These are phyloP conservation scores for Papilionanthe hybrid DNA, from an alignment of 116 monocot genomes.

Conservation along the genomic window DNA sequence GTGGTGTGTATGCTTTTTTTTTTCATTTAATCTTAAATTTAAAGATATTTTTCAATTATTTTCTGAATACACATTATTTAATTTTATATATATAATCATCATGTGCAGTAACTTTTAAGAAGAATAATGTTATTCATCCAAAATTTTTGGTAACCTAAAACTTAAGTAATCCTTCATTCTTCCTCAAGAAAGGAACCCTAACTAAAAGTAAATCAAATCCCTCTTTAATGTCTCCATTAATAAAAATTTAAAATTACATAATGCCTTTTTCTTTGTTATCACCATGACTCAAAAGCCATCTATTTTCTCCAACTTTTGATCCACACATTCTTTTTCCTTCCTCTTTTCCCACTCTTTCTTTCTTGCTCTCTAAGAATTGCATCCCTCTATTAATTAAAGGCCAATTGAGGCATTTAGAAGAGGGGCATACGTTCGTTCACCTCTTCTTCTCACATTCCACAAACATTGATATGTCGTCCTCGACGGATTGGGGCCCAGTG, in stretches of 20 bases:
- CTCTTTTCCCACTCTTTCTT: slow-evolving; percentile 5
- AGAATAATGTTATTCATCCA: too few relatives aligned
- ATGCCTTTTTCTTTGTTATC: background rate
- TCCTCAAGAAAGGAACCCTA: background rate
- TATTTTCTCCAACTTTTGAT: background rate
- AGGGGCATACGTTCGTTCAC: background rate
- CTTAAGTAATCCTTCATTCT: background rate
- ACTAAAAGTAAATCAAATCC: background rate
- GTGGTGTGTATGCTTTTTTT: too few relatives aligned
- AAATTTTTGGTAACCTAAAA: too few relatives aligned
- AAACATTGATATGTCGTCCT: slow-evolving; percentile 9
- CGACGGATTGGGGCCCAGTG: slow-evolving; percentile 63
- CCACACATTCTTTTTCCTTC: background rate
- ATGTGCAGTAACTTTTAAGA: too few relatives aligned
- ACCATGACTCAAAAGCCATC: background rate
- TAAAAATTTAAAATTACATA: background rate
- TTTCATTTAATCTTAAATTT: too few relatives aligned
- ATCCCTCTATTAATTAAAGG: background rate
- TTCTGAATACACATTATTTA: too few relatives aligned
- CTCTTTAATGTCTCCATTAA: too few relatives aligned
- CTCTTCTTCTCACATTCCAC: background rate
- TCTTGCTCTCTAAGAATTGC: slow-evolving; percentile 14
- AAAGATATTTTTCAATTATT: too few relatives aligned
- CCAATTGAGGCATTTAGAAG: background rate
- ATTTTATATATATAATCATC: too few relatives aligned